Base-by-base conservation (phyloP, 2,329 filamentous ascomycete genomes). In the Clarireedia sp. region DNA sequence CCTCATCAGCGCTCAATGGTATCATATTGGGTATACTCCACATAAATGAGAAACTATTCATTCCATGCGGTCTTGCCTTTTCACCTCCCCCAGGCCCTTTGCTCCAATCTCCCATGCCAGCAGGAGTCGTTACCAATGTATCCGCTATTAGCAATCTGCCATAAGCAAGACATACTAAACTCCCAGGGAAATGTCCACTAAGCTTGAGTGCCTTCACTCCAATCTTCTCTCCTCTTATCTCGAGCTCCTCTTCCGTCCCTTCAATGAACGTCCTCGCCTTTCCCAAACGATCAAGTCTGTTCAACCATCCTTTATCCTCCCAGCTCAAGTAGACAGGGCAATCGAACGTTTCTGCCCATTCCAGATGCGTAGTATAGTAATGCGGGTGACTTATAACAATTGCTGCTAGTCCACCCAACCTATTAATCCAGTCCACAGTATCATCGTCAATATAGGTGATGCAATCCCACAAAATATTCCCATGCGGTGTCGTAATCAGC, bases 361-460 rank as follows among this genome's bases (percentile, higher is more conserved):
- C 80, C 0, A 87, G 69, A 68, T 90, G 85, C 3, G 87, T 87
- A 14, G 83, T 83, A 71, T 89, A 94, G 71, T 88, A 95, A 68
- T 95, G 89, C 51, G 89, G 89, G 70, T 95, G 87, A 10, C 79
- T 84, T 59, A 91, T 89, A 62, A 83, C 82, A 46, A 94, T 90
- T 0, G 85, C 87, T 36, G 74, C 73, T 12, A 95, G 66, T 0
- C 86, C 87, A 44, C 88, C 88, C 6, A 83, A 73, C 0, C 66
- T 67, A 5, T 78, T 74, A 63, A 92, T 81, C 55, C 70, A 68
- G 0, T 71, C 66, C 0, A 87, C 70, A 0, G 87, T 91, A 3
- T 76, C 76, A 1, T 77, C 70, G 66, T 91, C 86, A 3, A 94
- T 72, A 60, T 83, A 81, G 0, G 87, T 78, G 55, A 94, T 74